Conservation (phyloP, 352 stramenopile genomes). For the Phytophthora macrochlamydospora region DNA sequence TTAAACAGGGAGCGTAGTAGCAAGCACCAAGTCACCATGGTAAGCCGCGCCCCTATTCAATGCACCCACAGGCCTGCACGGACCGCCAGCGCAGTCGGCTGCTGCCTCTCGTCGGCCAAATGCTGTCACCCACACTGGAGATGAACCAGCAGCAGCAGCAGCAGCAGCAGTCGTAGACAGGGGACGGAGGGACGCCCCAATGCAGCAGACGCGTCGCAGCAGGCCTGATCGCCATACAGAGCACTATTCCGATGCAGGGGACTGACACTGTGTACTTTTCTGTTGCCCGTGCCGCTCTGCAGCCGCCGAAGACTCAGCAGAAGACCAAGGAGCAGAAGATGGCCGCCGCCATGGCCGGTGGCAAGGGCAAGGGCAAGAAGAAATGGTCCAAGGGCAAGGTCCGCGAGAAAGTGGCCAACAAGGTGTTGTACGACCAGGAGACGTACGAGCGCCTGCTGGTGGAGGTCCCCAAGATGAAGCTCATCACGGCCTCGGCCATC, state of each 20-base stretch:
- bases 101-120: too few relatives aligned
- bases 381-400: conserved; percentile 99
- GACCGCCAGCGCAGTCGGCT: background rate
- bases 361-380: conserved; percentile 99
- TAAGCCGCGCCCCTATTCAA: conserved; percentile 38
- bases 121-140: too few relatives aligned
- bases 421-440: conserved; percentile 99
- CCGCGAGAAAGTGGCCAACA: conserved; percentile 99
- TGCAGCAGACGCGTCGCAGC: background rate
- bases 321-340: conserved; percentile 99
- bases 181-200: background rate
- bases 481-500: conserved; percentile 98
- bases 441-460: conserved; percentile 97
- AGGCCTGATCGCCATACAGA: conserved; percentile 1
- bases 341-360: conserved; percentile 98
- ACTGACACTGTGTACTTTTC: conserved; percentile 18
- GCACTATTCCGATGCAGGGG: background rate
- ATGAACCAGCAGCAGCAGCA: background rate
- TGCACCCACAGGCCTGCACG: background rate
- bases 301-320: conserved; percentile 99
- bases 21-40: conserved; percentile 86
- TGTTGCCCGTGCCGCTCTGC: conserved; percentile 24
- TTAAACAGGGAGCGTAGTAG: conserved; percentile 85
- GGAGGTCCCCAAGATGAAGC: conserved; percentile 99
- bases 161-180: background rate